Percentiles rank a stretch among this genome's conserved stretches.
Conservation (phyloP, 2,329 filamentous ascomycete species). For the Sclerotinia trifoliorum region DNA sequence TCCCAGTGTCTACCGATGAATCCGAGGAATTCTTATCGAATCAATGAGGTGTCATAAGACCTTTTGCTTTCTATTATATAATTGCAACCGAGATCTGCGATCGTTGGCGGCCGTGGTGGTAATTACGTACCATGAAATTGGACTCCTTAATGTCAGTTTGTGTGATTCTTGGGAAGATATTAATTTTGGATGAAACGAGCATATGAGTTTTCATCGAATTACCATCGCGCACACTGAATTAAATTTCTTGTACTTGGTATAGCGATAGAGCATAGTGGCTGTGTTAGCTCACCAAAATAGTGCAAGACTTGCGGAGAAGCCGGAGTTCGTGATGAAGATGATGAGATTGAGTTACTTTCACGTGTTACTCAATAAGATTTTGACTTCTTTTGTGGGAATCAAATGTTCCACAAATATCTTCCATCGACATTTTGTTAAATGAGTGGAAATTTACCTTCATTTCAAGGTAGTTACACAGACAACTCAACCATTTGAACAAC, state of each 20-base stretch:
- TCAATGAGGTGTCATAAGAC: slow-evolving; percentile 3
- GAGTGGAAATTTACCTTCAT: not conserved
- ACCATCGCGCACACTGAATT: not conserved
- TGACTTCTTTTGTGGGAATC: not conserved
- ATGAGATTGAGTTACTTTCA: not conserved
- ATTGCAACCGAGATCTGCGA: slow-evolving; percentile 1
- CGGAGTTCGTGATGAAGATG: not conserved
- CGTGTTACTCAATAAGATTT: not conserved
- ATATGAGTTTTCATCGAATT: not conserved
- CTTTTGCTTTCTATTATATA: slow-evolving; percentile 13
- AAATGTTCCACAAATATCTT: not conserved
- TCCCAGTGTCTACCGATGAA: not conserved
- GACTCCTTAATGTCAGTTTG: not conserved
- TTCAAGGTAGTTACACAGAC: not conserved
- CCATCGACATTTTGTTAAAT: not conserved
- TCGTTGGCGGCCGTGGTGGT: not conserved
- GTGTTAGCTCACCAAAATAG: slow-evolving; percentile 5
- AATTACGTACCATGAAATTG: not conserved
- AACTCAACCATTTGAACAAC: not conserved
- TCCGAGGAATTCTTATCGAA: not conserved
- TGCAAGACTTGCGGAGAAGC: not conserved
- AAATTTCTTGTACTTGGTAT: not conserved
- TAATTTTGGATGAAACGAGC: slow-evolving; percentile 11
- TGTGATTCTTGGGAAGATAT: not conserved
- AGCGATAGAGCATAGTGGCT: not conserved